These are phyloP conservation scores for Xerocomus brunneocitrinus DNA, from an alignment of 768 basidiomycete genomes.

Conservation along the genomic window DNA sequence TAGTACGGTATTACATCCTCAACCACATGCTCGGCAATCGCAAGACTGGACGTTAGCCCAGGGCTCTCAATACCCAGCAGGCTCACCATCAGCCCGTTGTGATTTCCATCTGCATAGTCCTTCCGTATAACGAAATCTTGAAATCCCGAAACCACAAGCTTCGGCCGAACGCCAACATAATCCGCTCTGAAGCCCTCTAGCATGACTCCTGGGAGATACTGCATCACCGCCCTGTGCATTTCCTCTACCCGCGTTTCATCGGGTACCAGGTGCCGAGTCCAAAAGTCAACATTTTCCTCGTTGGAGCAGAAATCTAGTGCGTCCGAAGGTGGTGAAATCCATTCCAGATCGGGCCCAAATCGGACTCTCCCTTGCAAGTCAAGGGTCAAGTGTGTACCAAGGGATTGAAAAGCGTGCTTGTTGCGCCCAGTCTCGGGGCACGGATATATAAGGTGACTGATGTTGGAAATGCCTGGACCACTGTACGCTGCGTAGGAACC, in stretches of 20 bases:
- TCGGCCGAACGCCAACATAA: constrained; percentile 84
- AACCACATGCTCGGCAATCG: constrained; percentile 80
- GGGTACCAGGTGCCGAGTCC: constrained; percentile 62
- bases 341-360: constrained; percentile 93
- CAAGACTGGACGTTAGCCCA: constrained; percentile 82
- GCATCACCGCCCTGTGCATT: constrained; percentile 69
- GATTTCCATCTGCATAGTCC: constrained; percentile 49
- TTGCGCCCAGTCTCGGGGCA: constrained; percentile 66
- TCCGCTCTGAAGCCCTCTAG: constrained; percentile 67
- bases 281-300: constrained; percentile 64
- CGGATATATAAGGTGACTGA: constrained; percentile 86
- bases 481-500: constrained; percentile 88
- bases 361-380: constrained; percentile 80
- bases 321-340: constrained; percentile 55
- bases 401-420: constrained; percentile 67
- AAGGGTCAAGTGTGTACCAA: constrained; percentile 90
- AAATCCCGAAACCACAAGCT: constrained; percentile 80
- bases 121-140: constrained; percentile 76
- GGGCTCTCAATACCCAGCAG: constrained; percentile 91
- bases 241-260: constrained; percentile 54
- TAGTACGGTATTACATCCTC: constrained; percentile 41
- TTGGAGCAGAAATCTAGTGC: constrained; percentile 26
- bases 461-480: constrained; percentile 64
- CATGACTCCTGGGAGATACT: constrained; percentile 64
- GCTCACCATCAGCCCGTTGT: constrained; percentile 57